Base-by-base conservation (phyloP, 352 stramenopile genomes). In the Globisporangium carolinianum region DNA sequence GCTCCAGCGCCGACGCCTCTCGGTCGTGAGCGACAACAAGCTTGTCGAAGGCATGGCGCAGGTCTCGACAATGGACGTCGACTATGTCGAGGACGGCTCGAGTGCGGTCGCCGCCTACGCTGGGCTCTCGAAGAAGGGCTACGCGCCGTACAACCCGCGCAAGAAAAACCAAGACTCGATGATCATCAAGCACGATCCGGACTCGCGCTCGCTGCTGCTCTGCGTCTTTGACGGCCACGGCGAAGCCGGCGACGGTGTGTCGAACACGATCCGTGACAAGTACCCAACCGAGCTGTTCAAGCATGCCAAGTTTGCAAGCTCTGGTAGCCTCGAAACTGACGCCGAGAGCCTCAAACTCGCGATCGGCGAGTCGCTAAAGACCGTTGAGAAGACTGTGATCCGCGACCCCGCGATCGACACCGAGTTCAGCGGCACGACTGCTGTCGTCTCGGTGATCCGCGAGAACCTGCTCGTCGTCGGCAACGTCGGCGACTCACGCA, bases 151-250 rank as follows among this genome's bases (percentile, higher is more conserved):
- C 71, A 98, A 98, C 63, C 92, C 93, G 14, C 84, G 95, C 45
- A 99, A 99, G 79, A 98, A 98, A 74, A 98, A 99, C 69, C 96
- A 99, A 60, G 96, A 99, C 72, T 80, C 91, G 35, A 87, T 99
- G 66, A 91, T 98, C 60, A 98, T 98, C 81, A 81, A 90, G 12
- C 91, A 97, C 60, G 91, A 98, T 63, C 58, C 80, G 0, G 75
- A 79, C 7, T 96, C 94, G 10, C 95, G 96, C 57, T 92, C 89
- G 51, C 76, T 98, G 24, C 79, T 99, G 53, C 81, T 99, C 7
- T 97, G 90, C 51, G 95, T 98, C 9, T 91, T 99, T 69, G 95
- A 99, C 72, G 96, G 96, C 51, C 96, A 99, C 62, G 96, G 96
- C 17, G 95, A 99, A 66, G 91, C 94, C 38, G 96, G 95, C 9